These are phyloP conservation scores for Phascolomyces articulosus DNA, from an alignment of 371 early-diverging fungal genomes.

Conservation along the genomic window DNA sequence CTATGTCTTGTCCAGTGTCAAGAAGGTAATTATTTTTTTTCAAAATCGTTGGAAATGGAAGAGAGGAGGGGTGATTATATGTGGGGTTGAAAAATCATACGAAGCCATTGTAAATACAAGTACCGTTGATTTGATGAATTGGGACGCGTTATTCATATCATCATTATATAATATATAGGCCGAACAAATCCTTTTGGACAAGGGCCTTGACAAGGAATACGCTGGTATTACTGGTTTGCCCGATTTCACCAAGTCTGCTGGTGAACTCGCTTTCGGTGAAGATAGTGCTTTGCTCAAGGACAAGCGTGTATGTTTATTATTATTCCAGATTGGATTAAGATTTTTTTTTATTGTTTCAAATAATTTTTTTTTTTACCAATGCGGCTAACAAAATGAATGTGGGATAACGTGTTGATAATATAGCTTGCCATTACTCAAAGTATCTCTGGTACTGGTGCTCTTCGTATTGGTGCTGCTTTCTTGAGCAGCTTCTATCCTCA, in stretches of 20 bases:
- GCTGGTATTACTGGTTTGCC: conserved; percentile 94
- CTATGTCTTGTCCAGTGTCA: conserved; percentile 86
- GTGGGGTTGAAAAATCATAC: not conserved
- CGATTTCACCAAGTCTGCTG: conserved; percentile 82
- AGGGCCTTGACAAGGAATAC: conserved; percentile 92
- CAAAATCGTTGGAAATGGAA: too few species aligned
- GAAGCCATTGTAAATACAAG: too few species aligned
- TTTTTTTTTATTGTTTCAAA: not conserved
- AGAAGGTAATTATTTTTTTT: conserved; percentile 70
- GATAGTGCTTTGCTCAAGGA: conserved; percentile 72
- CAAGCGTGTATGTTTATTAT: conserved; percentile 73
- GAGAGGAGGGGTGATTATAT: not conserved
- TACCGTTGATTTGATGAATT: too few species aligned
- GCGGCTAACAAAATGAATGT: too few species aligned
- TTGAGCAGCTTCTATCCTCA: conserved; percentile 81
- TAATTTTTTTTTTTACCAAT: not conserved
- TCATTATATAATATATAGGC: conserved; percentile 66
- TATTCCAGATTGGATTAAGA: not conserved
- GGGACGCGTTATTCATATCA: too few species aligned
- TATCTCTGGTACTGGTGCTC: conserved; percentile 97
- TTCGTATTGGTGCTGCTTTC: conserved; percentile 94
- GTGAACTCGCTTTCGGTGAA: conserved; percentile 88
- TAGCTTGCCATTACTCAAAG: conserved; percentile 91
- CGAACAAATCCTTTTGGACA: conserved; percentile 72
- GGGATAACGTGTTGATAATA: not conserved